Base-by-base conservation (phyloP, 1,139 yeast genomes). In the Zhuliangozyma blackwelliae region DNA sequence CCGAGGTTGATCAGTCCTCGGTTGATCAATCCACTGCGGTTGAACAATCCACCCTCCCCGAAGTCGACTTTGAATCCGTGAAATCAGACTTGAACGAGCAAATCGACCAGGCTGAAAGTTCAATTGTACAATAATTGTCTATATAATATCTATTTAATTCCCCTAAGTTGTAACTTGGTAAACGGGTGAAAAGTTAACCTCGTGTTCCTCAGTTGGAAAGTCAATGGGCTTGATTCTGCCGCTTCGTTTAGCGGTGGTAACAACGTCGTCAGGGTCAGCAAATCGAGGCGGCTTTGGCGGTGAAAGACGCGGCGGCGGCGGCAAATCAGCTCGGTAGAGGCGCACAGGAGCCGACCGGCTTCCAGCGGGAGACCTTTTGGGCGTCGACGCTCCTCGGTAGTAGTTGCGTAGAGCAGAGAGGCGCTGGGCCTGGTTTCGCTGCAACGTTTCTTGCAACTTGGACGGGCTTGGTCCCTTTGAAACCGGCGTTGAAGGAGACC, bases 361-460 rank as follows among this genome's bases (percentile, higher is more conserved):
- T 21, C 9, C 35, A 13, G 19, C 37, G 40, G 20, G 35, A 28
- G 11, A 7, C 23, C 27, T 21, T 21, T 45, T 51, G 4, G 55
- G 49, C 2, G 46, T 39, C 5, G 43, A 35, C 5, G 50, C 36
- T 2, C 46, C 52, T 31, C 48, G 58, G 42, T 61, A 68, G 33
- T 64, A 63, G 27, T 54, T 55, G 23, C 65, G 51, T 31, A 68
- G 49, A 2, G 69, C 72, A 32, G 57, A 59, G 13, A 68, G 53
- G 32, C 57, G 52, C 40, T 67, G 69, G 26, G 52, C 52, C 32
- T 58, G 59, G 43, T 68, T 46, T 34, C 69, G 47, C 30, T 60
- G 58, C 22, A 69, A 63, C 0, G 75, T 68, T 41, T 64, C 70
- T 39, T 65, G 71, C 11, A 68, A 47, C 35, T 64, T 59, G 1